phyloP scores from a whole-genome alignment of 1,284 basidiomycete genomes.

The Pholiota adiposa region DNA sequence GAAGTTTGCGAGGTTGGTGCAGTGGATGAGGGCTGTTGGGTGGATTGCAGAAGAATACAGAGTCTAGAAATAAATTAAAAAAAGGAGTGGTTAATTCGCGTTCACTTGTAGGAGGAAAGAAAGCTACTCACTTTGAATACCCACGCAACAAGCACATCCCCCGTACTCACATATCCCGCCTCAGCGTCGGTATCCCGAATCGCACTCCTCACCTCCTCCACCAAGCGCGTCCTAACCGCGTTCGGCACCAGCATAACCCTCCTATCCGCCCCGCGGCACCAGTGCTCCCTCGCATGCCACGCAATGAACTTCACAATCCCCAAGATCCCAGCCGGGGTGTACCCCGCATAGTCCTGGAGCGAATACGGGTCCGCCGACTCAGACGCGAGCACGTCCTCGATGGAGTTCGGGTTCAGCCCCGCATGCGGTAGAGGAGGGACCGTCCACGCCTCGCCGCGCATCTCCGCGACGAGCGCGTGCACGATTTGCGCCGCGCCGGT shows the following conservation, averaged over 20 bases:
- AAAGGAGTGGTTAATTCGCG: background rate
- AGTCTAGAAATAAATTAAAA: constrained; percentile 1
- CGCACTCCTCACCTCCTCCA: constrained; percentile 30
- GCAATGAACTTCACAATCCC: constrained; percentile 32
- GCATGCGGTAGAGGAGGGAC: constrained; percentile 31
- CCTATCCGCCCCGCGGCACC: constrained; percentile 36
- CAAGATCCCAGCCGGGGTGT: constrained; percentile 25
- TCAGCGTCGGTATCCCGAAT: constrained; percentile 22
- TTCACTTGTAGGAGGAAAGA: background rate
- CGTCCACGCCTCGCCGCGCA: constrained; percentile 37
- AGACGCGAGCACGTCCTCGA: constrained; percentile 30
- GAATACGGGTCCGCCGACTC: background rate
- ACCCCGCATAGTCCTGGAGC: constrained; percentile 20
- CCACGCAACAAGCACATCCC: constrained; percentile 43
- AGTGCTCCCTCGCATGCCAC: constrained; percentile 36
- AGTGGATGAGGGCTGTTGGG: constrained; percentile 32
- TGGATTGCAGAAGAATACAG: constrained; percentile 29
- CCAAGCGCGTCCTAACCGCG: constrained; percentile 27
- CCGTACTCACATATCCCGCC: constrained; percentile 31
- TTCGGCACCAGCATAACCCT: constrained; percentile 35
- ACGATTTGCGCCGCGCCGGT: constrained; percentile 39
- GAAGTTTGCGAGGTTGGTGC: constrained; percentile 39
- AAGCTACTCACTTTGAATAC: constrained; percentile 34
- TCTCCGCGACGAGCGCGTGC: constrained; percentile 41
- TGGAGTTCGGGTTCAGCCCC: constrained; percentile 35